Percentiles rank a stretch among this genome's conserved stretches.
These are phyloP conservation scores for Furcasterigmium sp. DNA, from an alignment of 2,329 filamentous ascomycete genomes.

Conservation along the genomic window DNA sequence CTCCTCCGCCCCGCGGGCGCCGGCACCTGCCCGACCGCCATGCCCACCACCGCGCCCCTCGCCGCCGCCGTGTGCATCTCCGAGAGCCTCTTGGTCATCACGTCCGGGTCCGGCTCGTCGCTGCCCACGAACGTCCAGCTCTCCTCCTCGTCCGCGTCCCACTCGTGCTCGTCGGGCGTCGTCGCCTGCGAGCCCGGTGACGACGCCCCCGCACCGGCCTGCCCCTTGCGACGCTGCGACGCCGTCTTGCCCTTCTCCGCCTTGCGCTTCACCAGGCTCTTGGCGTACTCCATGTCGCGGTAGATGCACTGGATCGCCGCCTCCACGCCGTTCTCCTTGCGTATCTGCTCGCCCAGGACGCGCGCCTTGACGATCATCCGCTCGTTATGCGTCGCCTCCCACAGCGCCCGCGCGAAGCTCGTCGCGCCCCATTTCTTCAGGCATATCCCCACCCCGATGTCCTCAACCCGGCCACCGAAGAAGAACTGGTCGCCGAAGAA, in stretches of 20 bases:
- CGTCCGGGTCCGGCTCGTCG: constrained; percentile 40
- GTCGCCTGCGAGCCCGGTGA: too few species aligned
- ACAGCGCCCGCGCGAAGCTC: constrained; percentile 78
- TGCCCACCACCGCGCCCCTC: background rate
- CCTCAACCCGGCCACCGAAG: constrained; percentile 84
- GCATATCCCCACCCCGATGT: constrained; percentile 86
- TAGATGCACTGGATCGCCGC: constrained; percentile 90
- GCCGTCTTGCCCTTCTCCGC: constrained; percentile 41
- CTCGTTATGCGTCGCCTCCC: constrained; percentile 85
- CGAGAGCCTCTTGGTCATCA: constrained; percentile 31
- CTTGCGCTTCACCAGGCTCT: constrained; percentile 69
- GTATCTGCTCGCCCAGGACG: constrained; percentile 79
- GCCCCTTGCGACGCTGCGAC: constrained; percentile 22
- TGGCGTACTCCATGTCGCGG: constrained; percentile 89
- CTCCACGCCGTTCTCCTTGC: constrained; percentile 86
- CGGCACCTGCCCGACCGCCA: background rate
- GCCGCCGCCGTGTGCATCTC: constrained; percentile 8
- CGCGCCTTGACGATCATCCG: constrained; percentile 87
- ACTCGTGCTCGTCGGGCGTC: constrained; percentile 43
- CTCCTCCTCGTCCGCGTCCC: constrained; percentile 54
- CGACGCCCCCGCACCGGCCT: constrained; percentile 26
- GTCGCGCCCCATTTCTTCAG: constrained; percentile 87
- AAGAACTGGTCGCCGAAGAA: constrained; percentile 99
- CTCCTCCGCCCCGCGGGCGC: background rate
- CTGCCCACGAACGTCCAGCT: constrained; percentile 86